These are phyloP conservation scores for Trichoderma gracile DNA, from an alignment of 2,329 filamentous ascomycete species.

Conservation along the genomic window DNA sequence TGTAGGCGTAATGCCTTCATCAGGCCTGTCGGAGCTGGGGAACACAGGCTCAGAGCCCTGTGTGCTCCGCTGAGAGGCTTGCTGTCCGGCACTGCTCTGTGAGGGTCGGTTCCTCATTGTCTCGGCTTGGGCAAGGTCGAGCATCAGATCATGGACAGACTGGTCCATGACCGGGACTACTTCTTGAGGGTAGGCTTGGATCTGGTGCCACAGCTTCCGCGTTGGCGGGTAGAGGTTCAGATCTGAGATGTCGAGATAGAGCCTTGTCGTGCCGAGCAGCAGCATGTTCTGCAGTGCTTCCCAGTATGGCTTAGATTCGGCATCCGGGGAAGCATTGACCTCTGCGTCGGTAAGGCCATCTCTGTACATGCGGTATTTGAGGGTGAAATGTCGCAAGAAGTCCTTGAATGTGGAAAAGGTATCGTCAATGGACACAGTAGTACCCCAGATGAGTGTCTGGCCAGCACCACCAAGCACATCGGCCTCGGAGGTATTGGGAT, in stretches of 20 bases:
- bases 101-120: constrained; percentile 67
- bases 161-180: constrained; percentile 97
- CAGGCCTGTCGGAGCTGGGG: constrained; percentile 74
- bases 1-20: constrained; percentile 42
- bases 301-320: constrained; percentile 79
- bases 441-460: constrained; percentile 90
- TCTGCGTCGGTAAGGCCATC: constrained; percentile 81
- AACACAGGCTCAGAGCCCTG: constrained; percentile 74
- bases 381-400: constrained; percentile 87
- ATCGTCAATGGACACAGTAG: constrained; percentile 90
- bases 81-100: constrained; percentile 56
- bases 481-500: constrained; percentile 89
- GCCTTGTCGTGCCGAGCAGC: constrained; percentile 74
- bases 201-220: constrained; percentile 90
- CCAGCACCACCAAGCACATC: constrained; percentile 81
- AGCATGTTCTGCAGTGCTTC: constrained; percentile 89
- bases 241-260: constrained; percentile 88
- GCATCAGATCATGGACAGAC: constrained; percentile 87
- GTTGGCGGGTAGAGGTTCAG: constrained; percentile 92
- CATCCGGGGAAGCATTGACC: constrained; percentile 66
- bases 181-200: constrained; percentile 92
- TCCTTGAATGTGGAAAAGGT: constrained; percentile 86
- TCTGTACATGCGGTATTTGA: constrained; percentile 89
- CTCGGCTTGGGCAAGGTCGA: constrained; percentile 81
- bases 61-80: constrained; percentile 46